A percentile compares a stretch with the other conserved stretches of the same genome.
Evolutionary conservation across 768 basidiomycete genomes (phyloP).

Genomic region (Macrocybe gigantea): DNA sequence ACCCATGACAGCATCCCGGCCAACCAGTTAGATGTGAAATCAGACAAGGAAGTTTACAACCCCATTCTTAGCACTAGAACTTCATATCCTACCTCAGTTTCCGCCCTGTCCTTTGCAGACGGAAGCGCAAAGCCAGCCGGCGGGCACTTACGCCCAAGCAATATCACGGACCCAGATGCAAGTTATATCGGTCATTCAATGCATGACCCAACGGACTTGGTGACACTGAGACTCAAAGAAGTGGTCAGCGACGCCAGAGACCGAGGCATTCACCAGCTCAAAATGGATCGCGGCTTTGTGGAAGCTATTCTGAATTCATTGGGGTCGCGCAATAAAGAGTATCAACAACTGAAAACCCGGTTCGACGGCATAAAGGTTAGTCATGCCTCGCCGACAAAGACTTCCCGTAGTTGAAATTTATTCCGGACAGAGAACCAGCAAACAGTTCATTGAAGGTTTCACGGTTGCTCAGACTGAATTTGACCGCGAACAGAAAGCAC

Average conservation of each 20-base stretch:
- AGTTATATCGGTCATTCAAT: constrained; percentile 16
- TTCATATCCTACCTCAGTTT: no score
- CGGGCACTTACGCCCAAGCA: not conserved
- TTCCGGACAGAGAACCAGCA: constrained; percentile 69
- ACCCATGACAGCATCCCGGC: no score
- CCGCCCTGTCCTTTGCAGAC: no score
- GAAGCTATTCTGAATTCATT: constrained; percentile 64
- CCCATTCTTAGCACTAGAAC: no score
- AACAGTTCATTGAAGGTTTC: constrained; percentile 88
- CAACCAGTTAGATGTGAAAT: no score
- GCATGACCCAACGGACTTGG: constrained; percentile 37
- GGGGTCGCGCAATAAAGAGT: constrained; percentile 57
- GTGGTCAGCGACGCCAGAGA: constrained; percentile 54
- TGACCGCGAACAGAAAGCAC: constrained; percentile 81
- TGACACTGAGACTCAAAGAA: constrained; percentile 52
- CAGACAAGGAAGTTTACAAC: no score
- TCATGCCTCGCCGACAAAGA: constrained; percentile 5
- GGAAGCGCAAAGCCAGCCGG: no score
- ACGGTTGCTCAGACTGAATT: constrained; percentile 93
- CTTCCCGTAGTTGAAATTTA: constrained; percentile 1
- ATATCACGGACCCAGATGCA: constrained; percentile 36
- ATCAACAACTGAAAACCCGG: constrained; percentile 60
- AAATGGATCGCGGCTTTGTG: constrained; percentile 68
- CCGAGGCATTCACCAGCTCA: constrained; percentile 53
- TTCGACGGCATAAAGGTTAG: constrained; percentile 86